These are phyloP conservation scores for Clarireedia sp. DNA, from an alignment of 2,329 filamentous ascomycete species.

Conservation along the genomic window DNA sequence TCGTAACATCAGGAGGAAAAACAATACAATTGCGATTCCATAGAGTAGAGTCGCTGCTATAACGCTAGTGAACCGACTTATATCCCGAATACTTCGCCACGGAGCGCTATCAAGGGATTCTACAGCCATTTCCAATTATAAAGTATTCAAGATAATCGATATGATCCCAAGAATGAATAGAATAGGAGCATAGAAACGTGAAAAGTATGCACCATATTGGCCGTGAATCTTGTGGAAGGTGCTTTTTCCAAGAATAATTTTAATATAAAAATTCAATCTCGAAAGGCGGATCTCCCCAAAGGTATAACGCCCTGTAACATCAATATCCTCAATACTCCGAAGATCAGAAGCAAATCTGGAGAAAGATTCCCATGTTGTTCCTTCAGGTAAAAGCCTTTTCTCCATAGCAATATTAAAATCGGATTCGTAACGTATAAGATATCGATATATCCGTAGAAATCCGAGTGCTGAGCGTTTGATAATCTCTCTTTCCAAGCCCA, in stretches of 20 bases:
- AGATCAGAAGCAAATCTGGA: neutral
- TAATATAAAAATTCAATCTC: slow-evolving; percentile 21
- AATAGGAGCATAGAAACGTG: slow-evolving; percentile 20
- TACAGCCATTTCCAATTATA: slow-evolving; percentile 20
- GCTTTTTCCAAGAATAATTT: slow-evolving; percentile 17
- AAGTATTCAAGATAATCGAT: slow-evolving; percentile 19
- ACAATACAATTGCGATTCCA: neutral
- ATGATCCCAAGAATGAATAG: slow-evolving; percentile 22
- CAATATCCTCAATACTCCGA: neutral
- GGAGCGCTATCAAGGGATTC: neutral
- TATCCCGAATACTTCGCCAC: neutral
- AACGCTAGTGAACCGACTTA: neutral
- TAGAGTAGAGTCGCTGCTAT: neutral
- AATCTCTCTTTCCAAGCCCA: neutral
- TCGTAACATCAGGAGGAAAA: neutral
- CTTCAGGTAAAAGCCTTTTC: neutral
- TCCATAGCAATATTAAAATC: slow-evolving; percentile 29
- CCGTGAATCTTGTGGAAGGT: slow-evolving; percentile 22
- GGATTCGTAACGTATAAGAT: slow-evolving; percentile 28
- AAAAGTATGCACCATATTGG: slow-evolving; percentile 22
- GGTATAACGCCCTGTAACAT: neutral
- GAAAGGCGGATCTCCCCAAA: slow-evolving; percentile 10
- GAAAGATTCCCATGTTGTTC: neutral
- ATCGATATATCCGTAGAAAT: slow-evolving; percentile 28
- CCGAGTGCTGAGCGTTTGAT: slow-evolving; percentile 19